Conservation (phyloP, 768 basidiomycete genomes). For the Psilocybe subaeruginosa region DNA sequence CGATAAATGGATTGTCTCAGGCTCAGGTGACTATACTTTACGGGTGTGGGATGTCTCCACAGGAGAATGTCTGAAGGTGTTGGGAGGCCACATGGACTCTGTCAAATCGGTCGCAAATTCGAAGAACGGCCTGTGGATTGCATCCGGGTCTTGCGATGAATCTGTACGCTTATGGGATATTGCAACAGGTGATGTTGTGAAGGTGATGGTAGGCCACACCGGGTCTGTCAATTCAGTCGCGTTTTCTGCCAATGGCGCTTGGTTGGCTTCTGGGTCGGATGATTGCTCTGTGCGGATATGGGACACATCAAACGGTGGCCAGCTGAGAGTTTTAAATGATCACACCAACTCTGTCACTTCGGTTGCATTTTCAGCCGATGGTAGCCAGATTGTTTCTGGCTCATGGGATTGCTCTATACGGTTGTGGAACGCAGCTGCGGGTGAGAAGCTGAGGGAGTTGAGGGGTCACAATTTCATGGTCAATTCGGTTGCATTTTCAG, state of each 20-base stretch:
- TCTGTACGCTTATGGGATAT: background rate
- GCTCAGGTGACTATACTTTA: background rate
- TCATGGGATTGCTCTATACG: no score
- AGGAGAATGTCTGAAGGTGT: background rate
- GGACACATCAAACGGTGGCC: background rate
- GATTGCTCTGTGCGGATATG: background rate
- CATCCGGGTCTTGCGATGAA: background rate
- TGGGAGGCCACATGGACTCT: background rate
- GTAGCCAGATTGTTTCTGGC: no score
- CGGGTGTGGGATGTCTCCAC: background rate
- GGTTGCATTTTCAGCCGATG: background rate
- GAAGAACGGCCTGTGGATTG: background rate
- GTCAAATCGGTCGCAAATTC: background rate
- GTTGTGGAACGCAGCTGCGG: no score
- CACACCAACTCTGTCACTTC: background rate
- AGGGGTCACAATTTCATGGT: no score
- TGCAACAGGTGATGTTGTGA: background rate
- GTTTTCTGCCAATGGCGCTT: background rate
- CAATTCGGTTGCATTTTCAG: no score
- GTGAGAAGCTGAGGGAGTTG: no score
- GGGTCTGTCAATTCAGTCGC: background rate
- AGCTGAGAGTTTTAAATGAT: background rate
- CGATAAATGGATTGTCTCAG: background rate
- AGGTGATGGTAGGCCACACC: background rate
- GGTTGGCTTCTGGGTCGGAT: background rate